Evolutionary conservation across 768 basidiomycete genomes (phyloP).

Genomic region (Agaricus sinodeliciosus): DNA sequence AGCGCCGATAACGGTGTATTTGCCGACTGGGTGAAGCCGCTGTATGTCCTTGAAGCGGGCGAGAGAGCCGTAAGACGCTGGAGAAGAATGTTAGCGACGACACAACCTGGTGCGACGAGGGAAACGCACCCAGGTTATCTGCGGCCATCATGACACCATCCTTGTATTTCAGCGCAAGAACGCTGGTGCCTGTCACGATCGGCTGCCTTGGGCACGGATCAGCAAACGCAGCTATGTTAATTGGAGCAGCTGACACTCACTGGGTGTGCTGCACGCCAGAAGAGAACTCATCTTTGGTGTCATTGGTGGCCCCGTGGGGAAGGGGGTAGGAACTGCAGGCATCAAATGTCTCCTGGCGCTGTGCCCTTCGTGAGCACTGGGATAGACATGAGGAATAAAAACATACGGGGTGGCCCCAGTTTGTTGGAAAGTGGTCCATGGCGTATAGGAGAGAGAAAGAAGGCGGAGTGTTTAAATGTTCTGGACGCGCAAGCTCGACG

Average conservation of each 20-base stretch:
- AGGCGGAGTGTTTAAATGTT: slow-evolving; percentile 4
- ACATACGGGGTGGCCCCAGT: slow-evolving; percentile 77
- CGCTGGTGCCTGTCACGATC: slow-evolving; percentile 94
- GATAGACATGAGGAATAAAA: neutral
- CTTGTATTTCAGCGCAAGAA: slow-evolving; percentile 90
- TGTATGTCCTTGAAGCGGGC: slow-evolving; percentile 94
- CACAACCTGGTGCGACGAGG: neutral
- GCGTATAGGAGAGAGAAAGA: slow-evolving; percentile 9
- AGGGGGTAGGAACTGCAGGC: slow-evolving; percentile 74
- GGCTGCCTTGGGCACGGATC: slow-evolving; percentile 57
- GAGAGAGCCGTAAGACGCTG: slow-evolving; percentile 95
- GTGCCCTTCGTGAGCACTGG: neutral
- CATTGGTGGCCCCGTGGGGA: slow-evolving; percentile 48
- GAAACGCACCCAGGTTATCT: slow-evolving; percentile 80
- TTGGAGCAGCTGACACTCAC: slow-evolving; percentile 29
- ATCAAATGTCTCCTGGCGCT: slow-evolving; percentile 76
- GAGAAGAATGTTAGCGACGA: neutral
- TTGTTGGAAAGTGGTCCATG: slow-evolving; percentile 83
- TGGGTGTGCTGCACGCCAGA: slow-evolving; percentile 77
- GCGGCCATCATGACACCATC: slow-evolving; percentile 98
- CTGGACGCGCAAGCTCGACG: slow-evolving; percentile 23
- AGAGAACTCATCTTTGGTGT: slow-evolving; percentile 48
- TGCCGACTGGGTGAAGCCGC: slow-evolving; percentile 80
- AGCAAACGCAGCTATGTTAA: neutral
- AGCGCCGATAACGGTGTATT: slow-evolving; percentile 82